phyloP scores from a whole-genome alignment of 2,329 filamentous ascomycete genomes.

The Capronia americana region DNA sequence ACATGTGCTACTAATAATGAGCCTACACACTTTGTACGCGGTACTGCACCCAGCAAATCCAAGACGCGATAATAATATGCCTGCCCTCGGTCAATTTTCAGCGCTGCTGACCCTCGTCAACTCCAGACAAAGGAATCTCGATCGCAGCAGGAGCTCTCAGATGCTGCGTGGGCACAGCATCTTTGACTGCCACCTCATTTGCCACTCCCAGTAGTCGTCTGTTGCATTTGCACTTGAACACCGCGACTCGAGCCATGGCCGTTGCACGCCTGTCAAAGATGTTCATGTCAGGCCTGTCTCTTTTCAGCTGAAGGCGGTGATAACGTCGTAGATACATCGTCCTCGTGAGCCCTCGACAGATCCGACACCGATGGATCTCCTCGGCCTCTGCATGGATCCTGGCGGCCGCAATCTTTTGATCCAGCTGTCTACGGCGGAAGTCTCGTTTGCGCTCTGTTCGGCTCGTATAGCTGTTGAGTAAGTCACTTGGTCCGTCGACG shows the following conservation, averaged over 20 bases:
- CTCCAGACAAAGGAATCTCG: conserved; percentile 1
- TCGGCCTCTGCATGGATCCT: conserved; percentile 27
- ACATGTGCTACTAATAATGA: conserved; percentile 15
- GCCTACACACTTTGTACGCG: not conserved
- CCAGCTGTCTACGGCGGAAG: conserved; percentile 17
- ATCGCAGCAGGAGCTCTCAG: conserved; percentile 6
- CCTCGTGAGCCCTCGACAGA: conserved; percentile 21
- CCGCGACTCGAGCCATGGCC: conserved; percentile 20
- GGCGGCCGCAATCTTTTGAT: conserved; percentile 22
- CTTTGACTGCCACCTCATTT: not conserved
- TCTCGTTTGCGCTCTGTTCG: conserved; percentile 20
- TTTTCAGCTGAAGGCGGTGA: conserved; percentile 25
- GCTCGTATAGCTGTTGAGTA: conserved; percentile 7
- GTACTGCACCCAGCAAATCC: not conserved
- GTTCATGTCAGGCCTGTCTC: conserved; percentile 27
- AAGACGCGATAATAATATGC: conserved; percentile 5
- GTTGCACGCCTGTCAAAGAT: conserved; percentile 17
- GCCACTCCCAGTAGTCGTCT: conserved; percentile 2
- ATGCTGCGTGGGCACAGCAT: conserved; percentile 6
- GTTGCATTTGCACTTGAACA: conserved; percentile 25
- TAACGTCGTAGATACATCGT: conserved; percentile 22
- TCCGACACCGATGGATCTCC: conserved; percentile 18
- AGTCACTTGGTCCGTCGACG: conserved; percentile 28
- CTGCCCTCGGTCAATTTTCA: not conserved
- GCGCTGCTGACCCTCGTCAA: not conserved